Conservation (phyloP, 805 yeast species). For the Starmerella kuoi region DNA sequence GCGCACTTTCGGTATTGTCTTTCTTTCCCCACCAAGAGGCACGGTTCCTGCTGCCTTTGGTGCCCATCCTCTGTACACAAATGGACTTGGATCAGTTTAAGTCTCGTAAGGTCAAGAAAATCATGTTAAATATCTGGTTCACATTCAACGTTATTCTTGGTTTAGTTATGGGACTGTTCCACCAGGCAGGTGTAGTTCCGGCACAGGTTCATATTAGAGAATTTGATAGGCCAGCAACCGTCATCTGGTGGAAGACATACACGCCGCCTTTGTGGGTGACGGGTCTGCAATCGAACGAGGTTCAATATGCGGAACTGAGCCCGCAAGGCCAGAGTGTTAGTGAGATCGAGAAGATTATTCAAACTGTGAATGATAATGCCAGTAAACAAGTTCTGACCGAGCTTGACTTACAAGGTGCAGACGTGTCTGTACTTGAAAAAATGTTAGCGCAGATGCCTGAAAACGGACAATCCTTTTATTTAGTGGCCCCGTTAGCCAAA, state of each 20-base stretch:
- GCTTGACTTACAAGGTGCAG: constrained; percentile 43
- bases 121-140: constrained; percentile 38
- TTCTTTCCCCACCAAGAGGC: constrained; percentile 83
- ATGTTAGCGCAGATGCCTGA: constrained; percentile 15
- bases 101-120: constrained; percentile 16
- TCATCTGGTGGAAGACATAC: constrained; percentile 89
- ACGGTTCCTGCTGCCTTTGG: constrained; percentile 68
- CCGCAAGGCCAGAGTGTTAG: constrained; percentile 3
- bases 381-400: constrained; percentile 19
- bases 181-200: constrained; percentile 82
- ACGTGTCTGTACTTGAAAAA: constrained; percentile 23
- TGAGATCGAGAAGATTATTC: background rate
- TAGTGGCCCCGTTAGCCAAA: constrained; percentile 32
- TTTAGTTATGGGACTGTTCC: constrained; percentile 62
- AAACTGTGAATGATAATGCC: background rate
- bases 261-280: constrained; percentile 86
- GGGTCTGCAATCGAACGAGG: constrained; percentile 26
- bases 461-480: constrained; percentile 13
- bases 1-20: constrained; percentile 56
- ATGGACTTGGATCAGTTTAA: constrained; percentile 27
- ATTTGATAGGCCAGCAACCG: constrained; percentile 26
- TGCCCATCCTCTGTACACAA: constrained; percentile 57
- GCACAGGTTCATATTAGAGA: constrained; percentile 34
- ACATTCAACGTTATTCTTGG: constrained; percentile 50
- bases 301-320: constrained; percentile 21